Conservation (phyloP, 495 filamentous ascomycete species). For the Tuber melanosporum region DNA sequence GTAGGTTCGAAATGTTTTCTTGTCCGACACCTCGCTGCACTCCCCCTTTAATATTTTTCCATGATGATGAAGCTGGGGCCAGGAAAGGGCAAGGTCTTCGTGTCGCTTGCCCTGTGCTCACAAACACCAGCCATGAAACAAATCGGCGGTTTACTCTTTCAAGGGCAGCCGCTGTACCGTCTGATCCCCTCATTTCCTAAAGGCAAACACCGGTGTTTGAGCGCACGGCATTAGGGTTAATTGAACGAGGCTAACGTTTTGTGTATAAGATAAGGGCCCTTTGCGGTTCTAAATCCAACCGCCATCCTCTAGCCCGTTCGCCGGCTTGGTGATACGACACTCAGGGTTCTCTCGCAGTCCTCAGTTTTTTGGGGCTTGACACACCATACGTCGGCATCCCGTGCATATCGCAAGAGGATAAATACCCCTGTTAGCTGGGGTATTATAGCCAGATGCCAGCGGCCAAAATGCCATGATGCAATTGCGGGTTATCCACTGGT, state of each 20-base stretch:
- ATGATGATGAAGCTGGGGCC: constrained; percentile 42
- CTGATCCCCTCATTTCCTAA: not conserved
- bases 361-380: not conserved
- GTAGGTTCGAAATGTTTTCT: not conserved
- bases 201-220: not conserved
- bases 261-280: constrained; percentile 2
- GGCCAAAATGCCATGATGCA: not conserved
- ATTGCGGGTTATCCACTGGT: not conserved
- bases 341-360: not conserved
- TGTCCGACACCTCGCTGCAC: constrained; percentile 2
- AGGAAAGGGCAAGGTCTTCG: constrained; percentile 38
- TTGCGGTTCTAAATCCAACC: constrained; percentile 2
- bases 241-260: constrained; percentile 4
- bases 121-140: constrained; percentile 32
- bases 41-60: not conserved
- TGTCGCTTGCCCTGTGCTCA: constrained; percentile 38
- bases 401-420: not conserved
- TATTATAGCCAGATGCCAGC: not conserved
- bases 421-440: not conserved
- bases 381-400: not conserved
- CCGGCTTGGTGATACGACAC: not conserved
- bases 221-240: not conserved
- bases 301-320: not conserved
- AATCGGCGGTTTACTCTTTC: not conserved
- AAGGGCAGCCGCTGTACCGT: not conserved